Conservation (phyloP, 352 stramenopile species). For the Phytophthora ramorum region DNA sequence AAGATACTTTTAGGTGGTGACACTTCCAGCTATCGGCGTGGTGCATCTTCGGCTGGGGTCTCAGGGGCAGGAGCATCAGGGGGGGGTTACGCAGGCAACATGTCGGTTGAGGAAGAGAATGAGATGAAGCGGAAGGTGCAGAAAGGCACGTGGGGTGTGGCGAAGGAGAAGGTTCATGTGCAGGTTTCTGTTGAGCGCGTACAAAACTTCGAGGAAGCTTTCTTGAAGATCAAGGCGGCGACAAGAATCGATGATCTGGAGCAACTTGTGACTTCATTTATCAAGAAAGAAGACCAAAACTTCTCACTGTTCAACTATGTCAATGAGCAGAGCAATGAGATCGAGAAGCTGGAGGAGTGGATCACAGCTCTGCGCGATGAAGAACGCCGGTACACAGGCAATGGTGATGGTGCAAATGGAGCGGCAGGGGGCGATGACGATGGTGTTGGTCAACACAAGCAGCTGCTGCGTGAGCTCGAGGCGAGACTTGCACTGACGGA, state of each 20-base stretch:
- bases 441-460: conserved; percentile 89
- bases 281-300: conserved; percentile 97
- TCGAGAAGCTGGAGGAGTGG: conserved; percentile 92
- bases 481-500: conserved; percentile 78
- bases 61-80: neutral
- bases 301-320: conserved; percentile 97
- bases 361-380: conserved; percentile 79
- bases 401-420: conserved; percentile 61
- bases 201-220: conserved; percentile 96
- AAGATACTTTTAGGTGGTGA: conserved; percentile 51
- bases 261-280: conserved; percentile 93
- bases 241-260: conserved; percentile 94
- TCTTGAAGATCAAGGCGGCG: conserved; percentile 93
- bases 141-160: conserved; percentile 81
- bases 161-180: conserved; percentile 89
- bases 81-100: conserved; percentile 40
- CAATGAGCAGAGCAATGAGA: conserved; percentile 95
- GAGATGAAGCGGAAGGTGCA: conserved; percentile 80
- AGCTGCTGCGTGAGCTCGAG: conserved; percentile 91
- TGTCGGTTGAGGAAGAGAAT: conserved; percentile 65
- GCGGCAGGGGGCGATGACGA: conserved; percentile 58
- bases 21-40: conserved; percentile 31
- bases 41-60: conserved; percentile 32
- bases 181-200: conserved; percentile 91
- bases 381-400: conserved; percentile 86